Evolutionary conservation across 2,329 filamentous ascomycete species (phyloP).

Genomic region (Aspergillus ochraceoroseus): DNA sequence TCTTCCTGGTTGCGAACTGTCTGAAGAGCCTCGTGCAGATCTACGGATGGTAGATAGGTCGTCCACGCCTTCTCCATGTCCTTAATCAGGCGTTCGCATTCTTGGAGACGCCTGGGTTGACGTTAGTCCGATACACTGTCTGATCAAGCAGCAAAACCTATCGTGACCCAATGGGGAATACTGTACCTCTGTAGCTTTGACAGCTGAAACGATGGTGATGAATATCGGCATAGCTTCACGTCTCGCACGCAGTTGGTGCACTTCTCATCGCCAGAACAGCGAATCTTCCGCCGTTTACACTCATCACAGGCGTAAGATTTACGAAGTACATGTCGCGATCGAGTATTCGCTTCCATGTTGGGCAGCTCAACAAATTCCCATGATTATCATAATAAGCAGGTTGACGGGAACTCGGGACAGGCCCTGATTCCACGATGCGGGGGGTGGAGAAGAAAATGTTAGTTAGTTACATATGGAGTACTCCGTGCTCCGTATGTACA

Average conservation of each 20-base stretch:
- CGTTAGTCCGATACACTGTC: too few relatives aligned
- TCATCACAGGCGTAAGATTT: constrained; percentile 21
- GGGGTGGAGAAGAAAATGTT: too few relatives aligned
- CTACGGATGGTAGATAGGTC: constrained; percentile 16
- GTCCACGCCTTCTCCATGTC: constrained; percentile 20
- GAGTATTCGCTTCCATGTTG: constrained; percentile 6
- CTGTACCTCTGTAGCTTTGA: constrained; percentile 17
- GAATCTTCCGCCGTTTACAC: constrained; percentile 20
- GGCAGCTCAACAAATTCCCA: too few relatives aligned
- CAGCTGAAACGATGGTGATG: constrained; percentile 18
- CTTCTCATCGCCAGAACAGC: constrained; percentile 20
- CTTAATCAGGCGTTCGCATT: constrained; percentile 11
- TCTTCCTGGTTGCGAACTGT: constrained; percentile 10
- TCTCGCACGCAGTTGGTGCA: constrained; percentile 19
- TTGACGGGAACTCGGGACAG: too few relatives aligned
- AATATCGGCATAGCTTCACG: constrained; percentile 18
- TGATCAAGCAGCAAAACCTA: too few relatives aligned
- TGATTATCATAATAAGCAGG: too few relatives aligned
- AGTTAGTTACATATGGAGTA: too few relatives aligned
- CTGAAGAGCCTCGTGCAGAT: constrained; percentile 18
- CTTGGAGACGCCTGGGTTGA: constrained; percentile 15
- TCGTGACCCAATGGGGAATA: too few relatives aligned
- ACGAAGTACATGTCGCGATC: constrained; percentile 16
- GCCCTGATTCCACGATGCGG: too few relatives aligned
- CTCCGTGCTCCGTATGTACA: too few relatives aligned